Evolutionary conservation across 2,329 filamentous ascomycete species (phyloP).

Genomic region (Tolypocladium amazonense): DNA sequence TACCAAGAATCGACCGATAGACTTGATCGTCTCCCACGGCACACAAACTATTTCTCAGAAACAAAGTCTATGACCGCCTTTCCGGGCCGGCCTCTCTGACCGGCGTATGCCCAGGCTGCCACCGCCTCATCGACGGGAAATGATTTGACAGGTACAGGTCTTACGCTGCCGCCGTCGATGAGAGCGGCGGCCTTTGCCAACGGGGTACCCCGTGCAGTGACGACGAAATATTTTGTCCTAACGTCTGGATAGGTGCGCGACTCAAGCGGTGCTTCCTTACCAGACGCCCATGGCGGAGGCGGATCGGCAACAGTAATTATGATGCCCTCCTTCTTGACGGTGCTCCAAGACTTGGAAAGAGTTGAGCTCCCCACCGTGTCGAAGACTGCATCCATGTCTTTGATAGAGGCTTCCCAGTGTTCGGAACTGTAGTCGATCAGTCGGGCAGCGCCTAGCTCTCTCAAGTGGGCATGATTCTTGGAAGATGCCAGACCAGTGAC

Average conservation of each 20-base stretch:
- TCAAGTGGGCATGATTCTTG: constrained; percentile 7
- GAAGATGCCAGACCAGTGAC: constrained; percentile 18
- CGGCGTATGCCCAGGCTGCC: constrained; percentile 15
- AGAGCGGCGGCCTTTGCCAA: constrained; percentile 9
- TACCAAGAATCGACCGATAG: neutral
- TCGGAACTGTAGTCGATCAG: constrained; percentile 15
- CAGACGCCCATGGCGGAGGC: constrained; percentile 20
- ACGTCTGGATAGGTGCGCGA: constrained; percentile 8
- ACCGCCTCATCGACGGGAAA: constrained; percentile 12
- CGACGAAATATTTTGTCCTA: constrained; percentile 18
- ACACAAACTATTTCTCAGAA: neutral
- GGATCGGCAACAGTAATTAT: constrained; percentile 25
- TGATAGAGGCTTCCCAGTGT: constrained; percentile 12
- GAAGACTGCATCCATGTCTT: constrained; percentile 17
- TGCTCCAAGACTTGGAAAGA: constrained; percentile 16
- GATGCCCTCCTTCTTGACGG: constrained; percentile 15
- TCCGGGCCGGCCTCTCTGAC: constrained; percentile 9
- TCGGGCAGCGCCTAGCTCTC: constrained; percentile 9
- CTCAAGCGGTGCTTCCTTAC: constrained; percentile 8
- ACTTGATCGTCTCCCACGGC: neutral
- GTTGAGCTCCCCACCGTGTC: constrained; percentile 19
- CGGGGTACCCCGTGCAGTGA: constrained; percentile 9
- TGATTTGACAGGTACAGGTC: constrained; percentile 9
- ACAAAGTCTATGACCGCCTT: constrained; percentile 18
- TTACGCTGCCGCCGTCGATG: constrained; percentile 11